phyloP scores from a whole-genome alignment of 2,329 filamentous ascomycete species.

The Curvularia eragrostidis region DNA sequence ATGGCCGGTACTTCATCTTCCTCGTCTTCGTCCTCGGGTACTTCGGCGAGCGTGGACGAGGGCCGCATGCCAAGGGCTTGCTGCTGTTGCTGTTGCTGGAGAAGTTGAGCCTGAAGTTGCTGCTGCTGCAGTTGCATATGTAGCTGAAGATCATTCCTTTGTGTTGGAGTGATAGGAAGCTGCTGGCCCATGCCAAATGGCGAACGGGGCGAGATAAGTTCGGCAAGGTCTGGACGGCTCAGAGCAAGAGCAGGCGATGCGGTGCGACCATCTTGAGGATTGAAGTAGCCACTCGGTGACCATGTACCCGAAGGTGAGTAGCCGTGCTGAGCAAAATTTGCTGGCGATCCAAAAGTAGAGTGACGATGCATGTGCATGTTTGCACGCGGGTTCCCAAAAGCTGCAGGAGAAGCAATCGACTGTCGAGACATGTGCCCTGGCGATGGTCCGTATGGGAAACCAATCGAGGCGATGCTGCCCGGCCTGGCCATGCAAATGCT shows the following conservation, averaged over 20 bases:
- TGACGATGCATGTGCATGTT: slow-evolving; percentile 70
- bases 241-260: slow-evolving; percentile 52
- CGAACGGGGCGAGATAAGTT: slow-evolving; percentile 60
- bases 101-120: slow-evolving; percentile 61
- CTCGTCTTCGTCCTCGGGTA: slow-evolving; percentile 77
- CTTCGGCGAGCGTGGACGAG: slow-evolving; percentile 66
- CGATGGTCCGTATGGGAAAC: slow-evolving; percentile 64
- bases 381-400: slow-evolving; percentile 61
- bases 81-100: slow-evolving; percentile 53
- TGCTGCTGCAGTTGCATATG: slow-evolving; percentile 59
- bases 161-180: slow-evolving; percentile 52
- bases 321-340: slow-evolving; percentile 70
- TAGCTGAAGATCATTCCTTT: slow-evolving; percentile 50
- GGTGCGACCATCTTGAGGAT: slow-evolving; percentile 49
- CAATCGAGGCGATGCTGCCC: slow-evolving; percentile 63
- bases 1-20: slow-evolving; percentile 49
- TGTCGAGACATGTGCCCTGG: slow-evolving; percentile 65
- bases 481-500: slow-evolving; percentile 69
- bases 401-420: slow-evolving; percentile 76
- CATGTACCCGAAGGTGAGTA: slow-evolving; percentile 58
- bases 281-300: slow-evolving; percentile 52
- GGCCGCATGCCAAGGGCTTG: slow-evolving; percentile 56
- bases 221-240: slow-evolving; percentile 48
- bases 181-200: slow-evolving; percentile 62
- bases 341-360: slow-evolving; percentile 73